Percentiles rank a stretch among this genome's conserved stretches.
phyloP scores from a whole-genome alignment of 83 land plant species.

The Picea abies region DNA sequence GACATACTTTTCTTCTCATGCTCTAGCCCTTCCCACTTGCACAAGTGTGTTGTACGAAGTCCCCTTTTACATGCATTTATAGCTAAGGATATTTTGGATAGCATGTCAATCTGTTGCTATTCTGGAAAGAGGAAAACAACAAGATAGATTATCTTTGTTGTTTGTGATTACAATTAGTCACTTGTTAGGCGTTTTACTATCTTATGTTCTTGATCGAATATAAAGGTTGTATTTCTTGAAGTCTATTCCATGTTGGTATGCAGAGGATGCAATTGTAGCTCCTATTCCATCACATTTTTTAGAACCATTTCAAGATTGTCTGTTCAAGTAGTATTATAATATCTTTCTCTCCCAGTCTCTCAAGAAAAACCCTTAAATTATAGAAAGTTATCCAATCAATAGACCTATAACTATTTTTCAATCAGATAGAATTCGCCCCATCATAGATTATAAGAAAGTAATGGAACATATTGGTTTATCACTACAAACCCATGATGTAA shows the following conservation, averaged over 20 bases:
- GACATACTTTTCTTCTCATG: conserved; percentile 7
- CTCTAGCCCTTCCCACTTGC: conserved; percentile 18
- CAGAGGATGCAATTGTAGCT: conserved; percentile 1
- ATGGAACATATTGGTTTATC: too few species aligned
- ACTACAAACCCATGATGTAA: too few species aligned
- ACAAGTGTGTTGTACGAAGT: conserved; percentile 20
- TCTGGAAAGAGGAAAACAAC: conserved; percentile 12
- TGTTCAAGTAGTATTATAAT: conserved; percentile 14
- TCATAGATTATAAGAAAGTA: too few species aligned
- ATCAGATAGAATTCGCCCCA: too few species aligned
- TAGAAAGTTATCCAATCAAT: too few species aligned
- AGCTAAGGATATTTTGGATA: conserved; percentile 20
- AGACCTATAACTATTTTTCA: too few species aligned
- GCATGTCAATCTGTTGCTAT: conserved; percentile 13
- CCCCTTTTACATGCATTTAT: conserved; percentile 29
- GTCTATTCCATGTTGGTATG: conserved; percentile 8
- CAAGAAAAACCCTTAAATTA: neutral
- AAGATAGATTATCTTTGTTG: conserved; percentile 7
- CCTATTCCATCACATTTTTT: neutral
- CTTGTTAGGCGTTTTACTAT: conserved; percentile 3
- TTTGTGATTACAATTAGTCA: conserved; percentile 17
- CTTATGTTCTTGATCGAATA: neutral
- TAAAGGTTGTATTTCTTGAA: conserved; percentile 12
- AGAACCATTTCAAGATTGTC: neutral
- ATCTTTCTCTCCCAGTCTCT: conserved; percentile 11